phyloP scores from a whole-genome alignment of 805 yeast species.

The Pichia heedii region DNA sequence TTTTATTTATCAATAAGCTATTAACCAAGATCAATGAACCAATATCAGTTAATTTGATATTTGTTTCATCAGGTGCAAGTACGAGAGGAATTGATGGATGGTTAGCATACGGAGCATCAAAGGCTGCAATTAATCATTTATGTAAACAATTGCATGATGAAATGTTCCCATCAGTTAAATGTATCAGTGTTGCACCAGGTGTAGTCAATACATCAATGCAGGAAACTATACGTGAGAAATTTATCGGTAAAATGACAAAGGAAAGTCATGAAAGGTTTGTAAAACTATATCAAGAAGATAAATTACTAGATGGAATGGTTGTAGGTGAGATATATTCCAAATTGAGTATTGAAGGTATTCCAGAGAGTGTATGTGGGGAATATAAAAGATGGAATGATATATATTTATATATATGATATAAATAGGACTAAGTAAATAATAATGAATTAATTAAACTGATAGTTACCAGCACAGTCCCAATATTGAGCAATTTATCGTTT shows the following conservation, averaged over 20 bases:
- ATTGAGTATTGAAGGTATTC: slow-evolving; percentile 54
- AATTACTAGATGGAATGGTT: slow-evolving; percentile 56
- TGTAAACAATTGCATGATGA: slow-evolving; percentile 60
- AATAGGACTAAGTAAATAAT: no score
- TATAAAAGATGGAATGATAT: slow-evolving; percentile 42
- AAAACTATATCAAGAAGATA: slow-evolving; percentile 47
- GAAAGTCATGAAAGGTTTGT: slow-evolving; percentile 53
- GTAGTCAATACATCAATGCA: slow-evolving; percentile 93
- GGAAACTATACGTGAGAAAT: slow-evolving; percentile 57
- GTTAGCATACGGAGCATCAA: slow-evolving; percentile 88
- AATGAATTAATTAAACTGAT: no score
- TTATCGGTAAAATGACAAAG: slow-evolving; percentile 50
- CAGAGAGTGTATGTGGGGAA: slow-evolving; percentile 50
- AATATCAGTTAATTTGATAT: slow-evolving; percentile 43
- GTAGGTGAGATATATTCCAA: slow-evolving; percentile 68
- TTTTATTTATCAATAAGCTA: slow-evolving; percentile 44
- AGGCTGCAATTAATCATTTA: slow-evolving; percentile 83
- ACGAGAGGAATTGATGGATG: slow-evolving; percentile 58
- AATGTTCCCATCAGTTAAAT: slow-evolving; percentile 43
- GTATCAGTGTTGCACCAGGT: slow-evolving; percentile 85
- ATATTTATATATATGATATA: no score
- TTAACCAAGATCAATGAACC: slow-evolving; percentile 31
- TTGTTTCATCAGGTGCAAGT: slow-evolving; percentile 88
- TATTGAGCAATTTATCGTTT: neutral
- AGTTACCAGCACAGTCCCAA: no score